Evolutionary conservation across 2,329 filamentous ascomycete genomes (phyloP), one percentile per base, ranked within the genome.

Genomic region (Drechmeria coniospora): DNA sequence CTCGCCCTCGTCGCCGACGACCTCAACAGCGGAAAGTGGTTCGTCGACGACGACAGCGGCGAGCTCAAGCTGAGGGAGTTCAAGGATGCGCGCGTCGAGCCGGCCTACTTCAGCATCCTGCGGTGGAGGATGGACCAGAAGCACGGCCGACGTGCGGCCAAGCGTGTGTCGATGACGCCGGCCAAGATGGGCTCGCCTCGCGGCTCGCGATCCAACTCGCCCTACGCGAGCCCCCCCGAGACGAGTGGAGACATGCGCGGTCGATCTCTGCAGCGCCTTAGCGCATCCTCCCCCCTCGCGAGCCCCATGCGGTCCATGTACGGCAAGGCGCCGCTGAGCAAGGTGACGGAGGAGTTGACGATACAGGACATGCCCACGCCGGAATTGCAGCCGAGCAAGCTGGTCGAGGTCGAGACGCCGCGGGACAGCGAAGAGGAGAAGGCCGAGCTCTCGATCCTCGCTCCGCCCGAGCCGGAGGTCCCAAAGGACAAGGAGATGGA

Each of bases 111-210:
- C 47, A 87, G 92, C 48, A 93, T 98, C 46, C 61, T 98, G 42
- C 71, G 90, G 41, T 95, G 90, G 84, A 76, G 90, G 48, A 76
- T 79, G 57, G 90, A 98, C 50, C 87, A 95, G 52, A 95, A 93
- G 59, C 79, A 90, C 50, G 87, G 87, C 26, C 68, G 90, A 33
- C 61, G 65, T 19, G 50, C 52, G 22, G 54, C 53, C 28, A 67
- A 68, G 50, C 63, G 72, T 33, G 65, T 54, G 36, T 74, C 71
- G 2, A 56, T 56, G 39, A 56, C 49, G 2, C 54, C 59, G 15
- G 32, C 35, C 16, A 60, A 58, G 39, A 39, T 49, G 20, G 51
- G 49, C 15, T 67, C 65, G 8, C 60, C 61, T 9, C 54, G 56
- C 23, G 60, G 52, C 34, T 58, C 63, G 32, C 60, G 54, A 33